These are phyloP conservation scores for Trichosporon coremiiforme DNA, from an alignment of 1,284 basidiomycete genomes.

Conservation along the genomic window DNA sequence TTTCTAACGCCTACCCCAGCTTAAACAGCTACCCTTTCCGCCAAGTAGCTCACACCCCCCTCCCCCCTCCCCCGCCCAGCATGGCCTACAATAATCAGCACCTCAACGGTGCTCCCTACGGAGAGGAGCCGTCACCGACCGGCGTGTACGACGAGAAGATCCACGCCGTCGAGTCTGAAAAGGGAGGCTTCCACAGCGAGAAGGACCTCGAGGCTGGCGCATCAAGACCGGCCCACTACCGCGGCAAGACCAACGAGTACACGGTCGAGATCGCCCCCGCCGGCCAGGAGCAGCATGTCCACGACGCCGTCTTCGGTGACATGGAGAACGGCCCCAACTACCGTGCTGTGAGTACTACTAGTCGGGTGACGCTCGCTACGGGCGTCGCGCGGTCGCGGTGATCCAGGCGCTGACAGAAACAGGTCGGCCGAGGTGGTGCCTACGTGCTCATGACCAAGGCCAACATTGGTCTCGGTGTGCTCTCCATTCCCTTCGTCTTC, in stretches of 20 bases:
- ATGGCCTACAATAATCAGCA: slow-evolving; percentile 8
- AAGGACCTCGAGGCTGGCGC: slow-evolving; percentile 9
- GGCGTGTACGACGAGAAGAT: slow-evolving; percentile 15
- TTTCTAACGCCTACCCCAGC: neutral
- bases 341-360: slow-evolving; percentile 34
- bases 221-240: neutral
- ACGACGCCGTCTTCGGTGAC: slow-evolving; percentile 44
- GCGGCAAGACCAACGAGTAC: slow-evolving; percentile 24
- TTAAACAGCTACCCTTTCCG: neutral
- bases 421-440: slow-evolving; percentile 32
- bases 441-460: slow-evolving; percentile 41
- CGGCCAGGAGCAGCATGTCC: slow-evolving; percentile 18
- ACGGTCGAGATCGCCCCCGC: slow-evolving; percentile 30
- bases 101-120: neutral
- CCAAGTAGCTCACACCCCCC: neutral
- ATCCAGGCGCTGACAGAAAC: neutral
- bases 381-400: neutral
- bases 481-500: slow-evolving; percentile 45
- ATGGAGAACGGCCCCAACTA: slow-evolving; percentile 42
- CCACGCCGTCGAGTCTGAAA: slow-evolving; percentile 9
- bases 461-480: slow-evolving; percentile 48
- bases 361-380: neutral
- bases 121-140: neutral
- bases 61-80: neutral
- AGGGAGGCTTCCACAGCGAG: slow-evolving; percentile 15